Evolutionary conservation across 106 monocot genomes (phyloP).

Genomic region (Posidonia australis): DNA sequence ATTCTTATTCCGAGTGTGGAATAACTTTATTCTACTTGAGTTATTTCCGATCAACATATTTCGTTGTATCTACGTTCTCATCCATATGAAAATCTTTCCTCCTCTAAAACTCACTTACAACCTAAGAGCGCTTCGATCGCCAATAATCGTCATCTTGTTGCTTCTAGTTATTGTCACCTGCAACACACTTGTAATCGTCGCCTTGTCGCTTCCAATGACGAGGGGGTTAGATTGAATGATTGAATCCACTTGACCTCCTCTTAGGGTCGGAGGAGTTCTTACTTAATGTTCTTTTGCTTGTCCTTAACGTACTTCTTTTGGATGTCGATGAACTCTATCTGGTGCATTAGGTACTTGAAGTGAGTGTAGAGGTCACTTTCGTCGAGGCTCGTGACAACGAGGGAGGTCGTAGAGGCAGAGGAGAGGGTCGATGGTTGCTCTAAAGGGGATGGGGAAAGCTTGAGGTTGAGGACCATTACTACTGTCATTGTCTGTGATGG

Average conservation of each 20-base stretch:
- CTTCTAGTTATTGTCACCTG: too few species aligned
- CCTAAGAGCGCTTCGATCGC: too few species aligned
- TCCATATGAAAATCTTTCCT: too few species aligned
- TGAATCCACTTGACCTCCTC: slow-evolving; percentile 99
- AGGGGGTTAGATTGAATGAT: slow-evolving; percentile 94
- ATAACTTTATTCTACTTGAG: too few species aligned
- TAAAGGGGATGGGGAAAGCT: slow-evolving; percentile 7
- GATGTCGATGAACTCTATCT: slow-evolving; percentile 91
- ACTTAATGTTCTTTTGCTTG: slow-evolving; percentile 97
- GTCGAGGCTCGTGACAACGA: slow-evolving; percentile 9
- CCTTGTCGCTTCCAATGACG: too few species aligned
- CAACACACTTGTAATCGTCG: too few species aligned
- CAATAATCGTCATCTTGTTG: too few species aligned
- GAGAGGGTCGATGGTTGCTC: slow-evolving; percentile 26
- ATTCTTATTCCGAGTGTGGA: too few species aligned
- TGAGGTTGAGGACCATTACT: slow-evolving; percentile 42
- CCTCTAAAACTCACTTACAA: too few species aligned
- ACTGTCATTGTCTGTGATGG: slow-evolving; percentile 37
- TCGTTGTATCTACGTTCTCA: too few species aligned
- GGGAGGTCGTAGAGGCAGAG: slow-evolving; percentile 12
- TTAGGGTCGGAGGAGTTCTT: slow-evolving; percentile 86
- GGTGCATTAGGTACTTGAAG: slow-evolving; percentile 73
- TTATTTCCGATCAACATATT: too few species aligned
- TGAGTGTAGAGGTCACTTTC: slow-evolving; percentile 76
- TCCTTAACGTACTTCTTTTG: slow-evolving; percentile 98